Base-by-base conservation (phyloP, 2,329 filamentous ascomycete species). In the Colletotrichum cereale region DNA sequence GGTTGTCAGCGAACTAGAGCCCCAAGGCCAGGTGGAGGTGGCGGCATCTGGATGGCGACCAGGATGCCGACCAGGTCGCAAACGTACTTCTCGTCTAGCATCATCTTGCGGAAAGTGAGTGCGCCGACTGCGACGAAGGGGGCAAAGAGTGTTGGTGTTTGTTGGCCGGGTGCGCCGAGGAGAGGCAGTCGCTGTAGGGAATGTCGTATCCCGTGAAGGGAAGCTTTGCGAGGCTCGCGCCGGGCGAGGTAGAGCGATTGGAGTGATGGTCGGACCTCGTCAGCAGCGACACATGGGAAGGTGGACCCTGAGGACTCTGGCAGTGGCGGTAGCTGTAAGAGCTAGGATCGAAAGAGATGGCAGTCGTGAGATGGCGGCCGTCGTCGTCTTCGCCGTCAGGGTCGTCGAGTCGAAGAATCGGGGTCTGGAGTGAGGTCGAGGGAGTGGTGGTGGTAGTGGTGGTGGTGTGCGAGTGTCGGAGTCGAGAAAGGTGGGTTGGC, bases 1-100 rank as follows among this genome's bases (percentile, higher is more conserved):
- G 74, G 67, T 67, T 71, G 78, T 84, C 75, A 84, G 82, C 77
- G 72, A 62, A 66, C 36, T 60, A 29, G 31, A 29, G 24, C 55
- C 44, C 40, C 65, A 21, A 66, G 66, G 36, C 40, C 70, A 68
- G 52, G 31, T 57, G 55, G 29, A 57, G 53, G 40, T 21, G 57
- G 31, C 40, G 62, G 66, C 26, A 56, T 52, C 44, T 47, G 40
- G 29, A 36, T 36, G 53, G 42, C 8, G 47, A 36, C 29, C 14
- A 29, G 36, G 52, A 38, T 62, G 66, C 18, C 56, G 47, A n/a
- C 50, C n/a, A 50, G 60, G 62, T 63, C 72, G 71, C 71, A 72
- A 68, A 74, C 73, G 40, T 73, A 74, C 73, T 74, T 74, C 67
- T 74, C 73, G 60, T 74, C 73, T 24, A 74, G 38, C 73, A 74